Conservation (phyloP, 2,329 filamentous ascomycete genomes). For the Botrytis aclada region DNA sequence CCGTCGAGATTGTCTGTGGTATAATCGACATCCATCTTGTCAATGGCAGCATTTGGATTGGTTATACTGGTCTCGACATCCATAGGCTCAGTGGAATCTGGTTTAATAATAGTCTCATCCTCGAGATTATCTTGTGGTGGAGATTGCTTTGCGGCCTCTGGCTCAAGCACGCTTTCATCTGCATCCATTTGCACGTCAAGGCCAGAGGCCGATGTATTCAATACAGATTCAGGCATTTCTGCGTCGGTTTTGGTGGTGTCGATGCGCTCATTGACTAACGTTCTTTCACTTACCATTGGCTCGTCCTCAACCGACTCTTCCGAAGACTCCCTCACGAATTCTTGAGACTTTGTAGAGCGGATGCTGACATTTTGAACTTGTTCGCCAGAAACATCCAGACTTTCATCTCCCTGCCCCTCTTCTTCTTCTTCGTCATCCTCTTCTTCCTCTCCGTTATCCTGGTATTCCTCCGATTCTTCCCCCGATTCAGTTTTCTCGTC, state of each 20-base stretch:
- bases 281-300: neutral
- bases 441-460: slow-evolving; percentile 20
- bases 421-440: slow-evolving; percentile 18
- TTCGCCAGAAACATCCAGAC: neutral
- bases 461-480: slow-evolving; percentile 12
- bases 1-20: slow-evolving; percentile 7
- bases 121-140: neutral
- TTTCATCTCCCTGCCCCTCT: slow-evolving; percentile 12
- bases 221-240: neutral
- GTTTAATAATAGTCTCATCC: neutral
- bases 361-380: neutral
- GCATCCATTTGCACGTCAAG: neutral
- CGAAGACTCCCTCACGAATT: slow-evolving; percentile 1
- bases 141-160: neutral
- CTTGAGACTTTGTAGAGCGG: neutral
- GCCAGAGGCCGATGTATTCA: neutral
- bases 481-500: slow-evolving; percentile 20
- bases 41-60: neutral
- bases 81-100: slow-evolving; percentile 2
- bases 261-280: neutral
- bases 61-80: neutral
- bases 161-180: neutral
- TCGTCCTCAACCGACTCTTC: neutral
- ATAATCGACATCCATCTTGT: neutral
- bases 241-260: neutral